Evolutionary conservation across 306 rosid genomes (phyloP), one percentile per base, ranked within the genome.

Genomic region (Castanea mollissima): DNA sequence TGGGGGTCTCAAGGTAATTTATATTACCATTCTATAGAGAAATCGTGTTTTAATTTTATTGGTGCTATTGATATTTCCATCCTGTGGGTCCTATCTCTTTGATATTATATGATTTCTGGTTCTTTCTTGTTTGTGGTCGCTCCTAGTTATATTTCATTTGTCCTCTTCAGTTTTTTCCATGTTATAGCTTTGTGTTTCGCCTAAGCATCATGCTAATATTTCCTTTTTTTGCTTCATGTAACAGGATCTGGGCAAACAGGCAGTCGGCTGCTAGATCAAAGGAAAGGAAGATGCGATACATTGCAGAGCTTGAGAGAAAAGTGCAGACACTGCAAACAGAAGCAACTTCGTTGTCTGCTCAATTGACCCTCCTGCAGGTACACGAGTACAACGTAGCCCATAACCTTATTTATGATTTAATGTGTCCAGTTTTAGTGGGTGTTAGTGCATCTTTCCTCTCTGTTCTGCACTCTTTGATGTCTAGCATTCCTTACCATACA

Each of bases 181-280:
- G 51, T 59, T 49, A 29, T 82, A 71, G 55, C 46, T 78, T 3
- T 77, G 44, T 56, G 0, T 60, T 27, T 35, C 71, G 41, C 38
- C 60, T 71, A 55, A 74, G 21, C 60, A 44, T 79, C 44, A 60
- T 87, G 52, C 21, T 76, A 63, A 84, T 76, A 58, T 29, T 62
- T 85, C 29, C 41, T 44, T 78, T 58, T 78, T 63, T 78, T 78
- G 63, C 49, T 82, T 21, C 25, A 60, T 84, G 67, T 16, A 63
- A 85, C 83, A 94, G 98, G 94, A 92, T 94, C 73, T 94, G 98
- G 98, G 98, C 98, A 67, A 94, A 94, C 74, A 92, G 98, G 83
- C 98, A 94, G 87, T 94, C 98, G 55, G 98, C 98, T 81, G 94
- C 98, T 6, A 90, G 98, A 83, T 94, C 98, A 69, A 94, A 94